Evolutionary conservation across 1,284 basidiomycete species (phyloP), one percentile per base, ranked within the genome.

Genomic region (Ceratobasidium sp.): DNA sequence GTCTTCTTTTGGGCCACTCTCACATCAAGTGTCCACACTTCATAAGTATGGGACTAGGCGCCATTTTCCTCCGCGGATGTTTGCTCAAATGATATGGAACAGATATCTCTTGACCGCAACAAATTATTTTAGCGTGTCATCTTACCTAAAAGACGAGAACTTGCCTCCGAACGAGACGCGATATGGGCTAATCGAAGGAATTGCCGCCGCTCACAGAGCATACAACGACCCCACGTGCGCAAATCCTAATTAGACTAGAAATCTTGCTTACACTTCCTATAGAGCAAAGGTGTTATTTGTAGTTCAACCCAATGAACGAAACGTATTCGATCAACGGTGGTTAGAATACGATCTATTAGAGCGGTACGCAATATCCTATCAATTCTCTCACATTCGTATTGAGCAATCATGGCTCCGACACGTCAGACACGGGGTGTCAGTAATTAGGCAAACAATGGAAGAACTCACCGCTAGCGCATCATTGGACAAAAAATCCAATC

Each of bases 281-380:
- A 94, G 93, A n/a, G 87, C 94, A 9, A 87, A 87, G 61, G 90
- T 99, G 23, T 88, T 99, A 1, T 97, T 99, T 82, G 95, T 99
- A 4, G 92, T 96, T 0, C 97, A 98, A 83, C 90, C 92, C 9
- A 90, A 91, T 39, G 98, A 99, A 85, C 89, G 97, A n/a, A 99
- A 99, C 84, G 90, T 97, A 0, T 99, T 99, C 83, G 97, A 99
- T 84, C 98, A 99, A 84, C 89, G 93, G 4, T 92, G 90, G 86
- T 85, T 99, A 18, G 96, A 99, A 85, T 97, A 96, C 81, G 92
- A 95, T 80, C 87, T 99, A 0, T 84, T 95, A 0, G 91, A 95
- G 82, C 89, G 85, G 93, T 95, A 83, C 68, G 88, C 15, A 68
- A 33, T 60, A 46, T 23, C 56, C 13, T 12, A 23, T 23, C 5